Evolutionary conservation across 2,329 filamentous ascomycete species (phyloP).

Genomic region (Spiromastix sp.): DNA sequence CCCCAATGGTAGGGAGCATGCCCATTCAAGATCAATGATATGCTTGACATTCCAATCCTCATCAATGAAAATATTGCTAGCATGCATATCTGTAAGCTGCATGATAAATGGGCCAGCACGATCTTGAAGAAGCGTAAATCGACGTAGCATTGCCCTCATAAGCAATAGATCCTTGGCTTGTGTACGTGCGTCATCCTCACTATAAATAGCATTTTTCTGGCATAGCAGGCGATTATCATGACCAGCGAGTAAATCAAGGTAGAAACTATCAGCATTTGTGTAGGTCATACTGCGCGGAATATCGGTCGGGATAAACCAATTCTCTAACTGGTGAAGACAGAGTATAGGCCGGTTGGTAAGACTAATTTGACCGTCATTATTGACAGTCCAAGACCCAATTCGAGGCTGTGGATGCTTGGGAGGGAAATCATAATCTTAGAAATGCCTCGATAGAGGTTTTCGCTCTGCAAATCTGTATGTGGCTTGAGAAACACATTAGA

Average conservation of each 20-base stretch:
- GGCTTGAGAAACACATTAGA: constrained; percentile 4
- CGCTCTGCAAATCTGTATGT: constrained; percentile 9
- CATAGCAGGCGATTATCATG: constrained; percentile 16
- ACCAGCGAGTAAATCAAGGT: constrained; percentile 14
- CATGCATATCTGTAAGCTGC: constrained; percentile 28
- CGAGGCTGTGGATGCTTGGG: constrained; percentile 7
- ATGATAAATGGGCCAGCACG: constrained; percentile 24
- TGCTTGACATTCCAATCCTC: constrained; percentile 25
- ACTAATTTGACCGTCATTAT: constrained; percentile 12
- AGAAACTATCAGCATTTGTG: constrained; percentile 13
- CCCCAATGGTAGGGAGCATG: constrained; percentile 21
- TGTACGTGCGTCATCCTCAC: constrained; percentile 3
- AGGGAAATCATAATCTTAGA: constrained; percentile 12
- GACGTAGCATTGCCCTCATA: constrained; percentile 20
- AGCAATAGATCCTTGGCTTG: constrained; percentile 15
- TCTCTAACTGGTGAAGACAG: constrained; percentile 13
- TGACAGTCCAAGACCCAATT: constrained; percentile 16
- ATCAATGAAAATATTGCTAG: constrained; percentile 10
- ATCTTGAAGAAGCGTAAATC: constrained; percentile 18
- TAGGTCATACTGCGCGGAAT: constrained; percentile 16
- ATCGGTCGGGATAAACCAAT: constrained; percentile 14
- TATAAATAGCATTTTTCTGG: constrained; percentile 14
- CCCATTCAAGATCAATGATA: constrained; percentile 28
- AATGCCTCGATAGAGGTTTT: constrained; percentile 13
- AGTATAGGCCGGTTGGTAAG: constrained; percentile 16